Percentiles rank a stretch among this genome's conserved stretches.
phyloP scores from a whole-genome alignment of 768 basidiomycete genomes.

The Lanmaoa rubissima region DNA sequence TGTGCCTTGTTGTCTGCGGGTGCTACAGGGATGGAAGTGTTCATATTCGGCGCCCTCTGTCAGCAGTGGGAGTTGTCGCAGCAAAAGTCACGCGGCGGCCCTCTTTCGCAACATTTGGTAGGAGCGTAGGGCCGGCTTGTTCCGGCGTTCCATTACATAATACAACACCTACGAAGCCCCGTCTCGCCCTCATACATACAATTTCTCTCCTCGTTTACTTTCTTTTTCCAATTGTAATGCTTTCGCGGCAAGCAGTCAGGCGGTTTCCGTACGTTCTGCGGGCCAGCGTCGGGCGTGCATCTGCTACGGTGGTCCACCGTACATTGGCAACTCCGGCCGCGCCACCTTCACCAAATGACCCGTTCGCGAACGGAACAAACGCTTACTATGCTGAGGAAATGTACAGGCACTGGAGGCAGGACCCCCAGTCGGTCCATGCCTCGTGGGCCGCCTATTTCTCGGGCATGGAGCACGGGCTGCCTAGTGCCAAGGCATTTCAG shows the following conservation, averaged over 20 bases:
- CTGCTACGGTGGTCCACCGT: slow-evolving; percentile 26
- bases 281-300: slow-evolving; percentile 16
- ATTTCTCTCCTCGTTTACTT: background rate
- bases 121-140: slow-evolving; percentile 9
- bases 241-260: slow-evolving; percentile 38
- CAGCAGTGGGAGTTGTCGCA: background rate
- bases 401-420: slow-evolving; percentile 90
- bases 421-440: slow-evolving; percentile 87
- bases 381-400: slow-evolving; percentile 96
- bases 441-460: slow-evolving; percentile 96
- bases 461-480: slow-evolving; percentile 86
- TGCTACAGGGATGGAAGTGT: slow-evolving; percentile 1
- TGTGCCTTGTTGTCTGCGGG: background rate
- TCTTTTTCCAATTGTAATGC: slow-evolving; percentile 25
- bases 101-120: background rate
- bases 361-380: slow-evolving; percentile 93
- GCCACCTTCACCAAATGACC: slow-evolving; percentile 73
- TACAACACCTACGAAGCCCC: background rate
- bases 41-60: slow-evolving; percentile 4
- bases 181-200: background rate
- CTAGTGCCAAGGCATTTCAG: slow-evolving; percentile 77
- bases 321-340: slow-evolving; percentile 47
- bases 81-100: background rate
- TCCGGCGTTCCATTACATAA: slow-evolving; percentile 19
- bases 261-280: slow-evolving; percentile 34